These are phyloP conservation scores for Annulohypoxylon nitens DNA, from an alignment of 495 filamentous ascomycete species.

Conservation along the genomic window DNA sequence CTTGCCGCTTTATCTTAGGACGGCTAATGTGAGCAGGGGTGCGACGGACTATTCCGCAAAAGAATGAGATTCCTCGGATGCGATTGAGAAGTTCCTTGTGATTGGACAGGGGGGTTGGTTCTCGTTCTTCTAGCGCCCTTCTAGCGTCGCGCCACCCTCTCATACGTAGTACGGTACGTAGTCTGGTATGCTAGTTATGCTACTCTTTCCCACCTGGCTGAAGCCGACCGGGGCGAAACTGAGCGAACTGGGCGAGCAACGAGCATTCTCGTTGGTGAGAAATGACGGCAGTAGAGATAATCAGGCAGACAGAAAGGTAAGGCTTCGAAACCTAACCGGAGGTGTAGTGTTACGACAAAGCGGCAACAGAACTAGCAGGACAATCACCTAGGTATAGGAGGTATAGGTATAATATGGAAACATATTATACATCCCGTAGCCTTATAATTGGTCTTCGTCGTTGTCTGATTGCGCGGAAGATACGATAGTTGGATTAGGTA, in stretches of 20 bases:
- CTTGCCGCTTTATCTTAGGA: constrained; percentile 45
- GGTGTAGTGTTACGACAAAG: constrained; percentile 31
- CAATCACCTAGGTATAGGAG: constrained; percentile 5
- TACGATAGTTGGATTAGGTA: constrained; percentile 29
- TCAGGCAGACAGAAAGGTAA: constrained; percentile 38
- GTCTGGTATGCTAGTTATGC: not conserved
- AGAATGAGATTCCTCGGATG: constrained; percentile 45
- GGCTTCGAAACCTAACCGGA: constrained; percentile 41
- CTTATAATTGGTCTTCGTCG: constrained; percentile 25
- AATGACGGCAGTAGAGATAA: constrained; percentile 36
- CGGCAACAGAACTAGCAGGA: constrained; percentile 34
- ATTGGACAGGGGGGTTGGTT: constrained; percentile 46
- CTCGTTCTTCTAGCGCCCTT: constrained; percentile 55
- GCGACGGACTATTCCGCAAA: constrained; percentile 46
- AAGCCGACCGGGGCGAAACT: constrained; percentile 30
- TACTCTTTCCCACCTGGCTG: constrained; percentile 25
- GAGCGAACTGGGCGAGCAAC: constrained; percentile 34
- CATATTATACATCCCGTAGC: constrained; percentile 20
- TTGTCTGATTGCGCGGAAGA: constrained; percentile 11
- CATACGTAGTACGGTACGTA: constrained; percentile 33
- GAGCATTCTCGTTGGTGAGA: constrained; percentile 15
- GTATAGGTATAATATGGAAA: not conserved
- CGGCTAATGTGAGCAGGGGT: constrained; percentile 43
- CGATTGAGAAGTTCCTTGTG: constrained; percentile 36
- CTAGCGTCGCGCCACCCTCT: constrained; percentile 55